Percentiles rank a stretch among this genome's conserved stretches.
These are phyloP conservation scores for Parietaria judaica DNA, from an alignment of 306 rosid genomes.

Conservation along the genomic window DNA sequence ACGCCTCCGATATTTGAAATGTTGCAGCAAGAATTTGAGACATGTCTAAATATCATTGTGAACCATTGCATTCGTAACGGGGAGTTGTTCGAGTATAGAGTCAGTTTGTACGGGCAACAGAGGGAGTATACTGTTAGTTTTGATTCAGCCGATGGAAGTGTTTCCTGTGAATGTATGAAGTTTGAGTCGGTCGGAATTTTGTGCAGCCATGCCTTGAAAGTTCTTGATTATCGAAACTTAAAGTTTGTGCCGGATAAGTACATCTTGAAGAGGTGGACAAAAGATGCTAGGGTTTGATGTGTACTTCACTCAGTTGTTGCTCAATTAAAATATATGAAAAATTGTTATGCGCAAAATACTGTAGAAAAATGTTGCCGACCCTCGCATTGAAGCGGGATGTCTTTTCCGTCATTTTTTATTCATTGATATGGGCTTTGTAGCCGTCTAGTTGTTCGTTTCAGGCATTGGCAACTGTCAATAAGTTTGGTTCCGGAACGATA, in stretches of 20 bases:
- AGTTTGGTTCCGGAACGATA: too few species aligned
- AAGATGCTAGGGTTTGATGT: conserved; percentile 46
- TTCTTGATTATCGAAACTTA: conserved; percentile 47
- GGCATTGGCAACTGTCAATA: not conserved
- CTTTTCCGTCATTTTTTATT: too few species aligned
- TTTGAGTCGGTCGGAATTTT: conserved; percentile 49
- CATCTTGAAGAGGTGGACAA: conserved; percentile 59
- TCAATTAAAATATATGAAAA: not conserved
- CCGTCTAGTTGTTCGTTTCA: too few species aligned
- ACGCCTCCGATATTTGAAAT: conserved; percentile 42
- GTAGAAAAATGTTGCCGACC: conserved; percentile 8
- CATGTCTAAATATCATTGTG: conserved; percentile 39
- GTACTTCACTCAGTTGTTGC: not conserved
- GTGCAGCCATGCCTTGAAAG: conserved; percentile 53
- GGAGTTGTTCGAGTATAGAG: conserved; percentile 31
- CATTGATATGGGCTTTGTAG: too few species aligned
- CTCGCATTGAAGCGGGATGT: too few species aligned
- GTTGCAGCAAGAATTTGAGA: conserved; percentile 51
- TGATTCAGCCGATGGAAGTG: conserved; percentile 31
- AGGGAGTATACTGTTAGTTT: conserved; percentile 42
- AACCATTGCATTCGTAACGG: conserved; percentile 32
- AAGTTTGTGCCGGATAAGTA: conserved; percentile 45
- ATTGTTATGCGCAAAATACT: not conserved
- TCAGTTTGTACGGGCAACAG: conserved; percentile 40
- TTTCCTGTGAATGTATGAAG: conserved; percentile 55